Base-by-base conservation (phyloP, 2,329 filamentous ascomycete genomes). In the Colletotrichum shisoi region DNA sequence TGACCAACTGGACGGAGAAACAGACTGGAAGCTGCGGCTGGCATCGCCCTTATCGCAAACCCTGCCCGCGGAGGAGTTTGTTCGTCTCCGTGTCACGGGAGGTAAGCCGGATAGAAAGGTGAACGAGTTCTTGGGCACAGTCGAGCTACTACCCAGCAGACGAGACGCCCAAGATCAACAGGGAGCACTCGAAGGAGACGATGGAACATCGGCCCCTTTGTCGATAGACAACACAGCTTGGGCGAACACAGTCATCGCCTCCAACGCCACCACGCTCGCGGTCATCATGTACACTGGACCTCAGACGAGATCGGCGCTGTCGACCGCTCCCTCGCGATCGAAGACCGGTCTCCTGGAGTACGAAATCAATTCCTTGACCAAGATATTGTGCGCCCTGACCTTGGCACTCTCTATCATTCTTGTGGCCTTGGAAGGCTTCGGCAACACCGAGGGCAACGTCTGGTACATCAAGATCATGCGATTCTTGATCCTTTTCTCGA, bases 381-480 rank as follows among this genome's bases (percentile, higher is more conserved):
- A 99, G 75, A 99, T 98, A 57, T 84, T 99, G 2, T 99, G 95
- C 73, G 87, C 90, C 7, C 84, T 99, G 68, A 99, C 95, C 0
- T 82, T 98, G 1, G 87, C 91, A 0, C 82, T 99, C 3, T 98
- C 94, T 0, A 85, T 97, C 70, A 85, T 96, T 48, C 85, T 99
- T 9, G 95, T 99, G 5, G 93, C 92, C 0, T 80, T 98, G 2
- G 89, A 97, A 77, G 90, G 92, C 0, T 95, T 97, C 70, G 84
- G 89, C 53, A 86, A 83, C 71, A 87, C 87, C 1, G 83, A 88
- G 61, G 87, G 85, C 21, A 86, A 87, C 61, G 81, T 86, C 27
- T 99, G 95, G 95, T 99, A 98, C 77, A 89, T 98, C 71, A 94
- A 96, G 71, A 96, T 98, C 73, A 95, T 97, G 89, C 90, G 94